Evolutionary conservation across 2,329 filamentous ascomycete species (phyloP).

Genomic region (Ophiosphaerella herpotricha): DNA sequence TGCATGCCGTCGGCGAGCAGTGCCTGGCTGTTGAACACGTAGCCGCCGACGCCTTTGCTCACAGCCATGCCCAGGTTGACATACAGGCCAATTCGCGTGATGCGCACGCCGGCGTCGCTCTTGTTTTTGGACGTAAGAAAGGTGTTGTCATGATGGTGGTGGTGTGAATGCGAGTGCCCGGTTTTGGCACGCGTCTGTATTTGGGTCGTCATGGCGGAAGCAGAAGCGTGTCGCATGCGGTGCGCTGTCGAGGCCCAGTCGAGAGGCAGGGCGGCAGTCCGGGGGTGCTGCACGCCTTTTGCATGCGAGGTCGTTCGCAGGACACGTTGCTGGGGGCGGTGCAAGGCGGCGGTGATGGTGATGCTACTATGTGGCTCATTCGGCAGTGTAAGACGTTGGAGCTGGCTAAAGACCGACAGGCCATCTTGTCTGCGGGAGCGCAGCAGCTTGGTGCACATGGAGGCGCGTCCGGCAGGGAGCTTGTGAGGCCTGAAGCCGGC

Average conservation of each 20-base stretch:
- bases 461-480: slow-evolving; percentile 16
- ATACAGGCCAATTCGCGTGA: slow-evolving; percentile 84
- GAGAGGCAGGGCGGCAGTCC: slow-evolving; percentile 14
- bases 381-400: slow-evolving; percentile 32
- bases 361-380: slow-evolving; percentile 25
- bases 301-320: slow-evolving; percentile 36
- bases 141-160: slow-evolving; percentile 81
- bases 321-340: slow-evolving; percentile 32
- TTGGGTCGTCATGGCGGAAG: slow-evolving; percentile 35
- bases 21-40: slow-evolving; percentile 91
- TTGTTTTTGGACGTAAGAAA: slow-evolving; percentile 83
- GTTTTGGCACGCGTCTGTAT: slow-evolving; percentile 41
- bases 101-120: slow-evolving; percentile 89
- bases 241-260: slow-evolving; percentile 42
- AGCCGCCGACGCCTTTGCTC: slow-evolving; percentile 89
- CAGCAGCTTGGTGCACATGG: slow-evolving; percentile 34
- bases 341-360: slow-evolving; percentile 16
- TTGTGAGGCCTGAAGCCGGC: slow-evolving; percentile 16
- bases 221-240: slow-evolving; percentile 35
- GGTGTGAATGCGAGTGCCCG: slow-evolving; percentile 60
- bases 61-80: slow-evolving; percentile 95
- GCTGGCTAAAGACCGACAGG: slow-evolving; percentile 37
- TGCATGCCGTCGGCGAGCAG: slow-evolving; percentile 95
- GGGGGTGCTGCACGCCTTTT: slow-evolving; percentile 21
- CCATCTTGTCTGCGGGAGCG: slow-evolving; percentile 37